A percentile compares a stretch with the other conserved stretches of the same genome.
phyloP scores from a whole-genome alignment of 768 basidiomycete genomes.

The Coprinopsis strossmayeri region DNA sequence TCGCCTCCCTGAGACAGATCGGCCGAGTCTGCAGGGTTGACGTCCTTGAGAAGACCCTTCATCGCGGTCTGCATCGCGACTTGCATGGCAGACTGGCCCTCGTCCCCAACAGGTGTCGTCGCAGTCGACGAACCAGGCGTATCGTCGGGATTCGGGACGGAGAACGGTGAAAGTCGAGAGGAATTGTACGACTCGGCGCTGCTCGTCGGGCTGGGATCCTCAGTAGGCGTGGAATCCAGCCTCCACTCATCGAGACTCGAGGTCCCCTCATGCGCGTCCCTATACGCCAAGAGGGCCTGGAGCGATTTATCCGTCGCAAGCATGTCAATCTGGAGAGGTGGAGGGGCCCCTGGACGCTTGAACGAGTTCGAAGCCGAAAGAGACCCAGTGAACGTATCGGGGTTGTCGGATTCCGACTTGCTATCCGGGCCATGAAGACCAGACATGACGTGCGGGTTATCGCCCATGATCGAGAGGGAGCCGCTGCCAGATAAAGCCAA shows the following conservation, averaged over 20 bases:
- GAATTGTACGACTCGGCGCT: conserved; percentile 9
- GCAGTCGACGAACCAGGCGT: conserved; percentile 4
- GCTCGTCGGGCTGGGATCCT: conserved; percentile 7
- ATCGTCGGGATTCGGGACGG: background rate
- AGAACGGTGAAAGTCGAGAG: background rate
- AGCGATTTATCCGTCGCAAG: conserved; percentile 4
- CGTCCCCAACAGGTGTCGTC: conserved; percentile 4
- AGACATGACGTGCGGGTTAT: background rate
- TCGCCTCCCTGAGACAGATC: background rate
- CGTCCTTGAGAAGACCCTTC: background rate
- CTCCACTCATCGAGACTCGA: background rate
- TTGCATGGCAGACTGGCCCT: background rate
- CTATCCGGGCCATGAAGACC: background rate
- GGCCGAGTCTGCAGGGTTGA: background rate
- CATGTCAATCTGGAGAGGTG: conserved; percentile 2
- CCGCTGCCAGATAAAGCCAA: conserved; percentile 15
- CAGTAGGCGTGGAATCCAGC: background rate
- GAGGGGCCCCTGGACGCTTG: background rate
- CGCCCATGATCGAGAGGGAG: background rate
- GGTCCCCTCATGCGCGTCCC: background rate
- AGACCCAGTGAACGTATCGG: background rate
- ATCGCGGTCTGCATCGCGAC: background rate
- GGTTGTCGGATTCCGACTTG: too few species aligned
- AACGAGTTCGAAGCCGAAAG: conserved; percentile 1
- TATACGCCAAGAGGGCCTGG: background rate